Evolutionary conservation across 225 moss, liverwort and hornwort species (phyloP).

Genomic region (Marchantia polymorpha): DNA sequence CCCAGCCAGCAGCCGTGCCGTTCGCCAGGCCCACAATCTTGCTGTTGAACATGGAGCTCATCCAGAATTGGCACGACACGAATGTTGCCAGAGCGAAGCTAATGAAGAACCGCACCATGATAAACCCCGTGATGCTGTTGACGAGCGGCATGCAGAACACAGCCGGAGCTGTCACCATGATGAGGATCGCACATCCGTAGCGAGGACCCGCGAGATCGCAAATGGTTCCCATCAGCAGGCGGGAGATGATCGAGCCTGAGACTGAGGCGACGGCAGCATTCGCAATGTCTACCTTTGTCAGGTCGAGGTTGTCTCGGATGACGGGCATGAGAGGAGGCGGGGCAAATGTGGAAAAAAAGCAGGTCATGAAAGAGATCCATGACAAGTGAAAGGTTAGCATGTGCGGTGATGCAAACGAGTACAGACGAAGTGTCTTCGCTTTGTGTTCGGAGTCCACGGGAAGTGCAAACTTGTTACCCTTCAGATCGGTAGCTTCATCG

Average conservation of each 20-base stretch:
- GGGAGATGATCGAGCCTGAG: slow-evolving; percentile 62
- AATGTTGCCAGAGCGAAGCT: slow-evolving; percentile 68
- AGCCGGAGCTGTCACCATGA: slow-evolving; percentile 55
- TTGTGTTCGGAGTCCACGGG: slow-evolving; percentile 80
- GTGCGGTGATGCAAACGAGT: slow-evolving; percentile 59
- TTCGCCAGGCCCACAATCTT: slow-evolving; percentile 71
- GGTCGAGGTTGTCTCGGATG: too few relatives aligned
- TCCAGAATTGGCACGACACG: slow-evolving; percentile 81
- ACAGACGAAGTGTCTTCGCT: slow-evolving; percentile 55
- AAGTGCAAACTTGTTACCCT: slow-evolving; percentile 43
- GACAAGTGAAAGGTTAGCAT: slow-evolving; percentile 70
- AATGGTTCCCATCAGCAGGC: slow-evolving; percentile 63
- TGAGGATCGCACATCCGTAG: slow-evolving; percentile 63
- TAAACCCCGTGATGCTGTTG: slow-evolving; percentile 38
- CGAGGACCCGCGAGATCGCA: slow-evolving; percentile 71
- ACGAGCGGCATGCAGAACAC: slow-evolving; percentile 65
- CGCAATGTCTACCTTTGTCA: slow-evolving; percentile 53
- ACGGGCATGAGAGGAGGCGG: slow-evolving; percentile 72
- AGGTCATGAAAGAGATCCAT: slow-evolving; percentile 72
- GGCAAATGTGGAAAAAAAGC: slow-evolving; percentile 74
- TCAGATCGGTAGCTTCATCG: slow-evolving; percentile 9
- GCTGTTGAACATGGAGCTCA: slow-evolving; percentile 81
- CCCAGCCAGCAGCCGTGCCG: slow-evolving; percentile 73
- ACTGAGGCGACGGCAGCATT: slow-evolving; percentile 63
- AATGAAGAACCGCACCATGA: slow-evolving; percentile 63